Base-by-base conservation (phyloP, 2,329 filamentous ascomycete species). In the Fusarium floridanum region DNA sequence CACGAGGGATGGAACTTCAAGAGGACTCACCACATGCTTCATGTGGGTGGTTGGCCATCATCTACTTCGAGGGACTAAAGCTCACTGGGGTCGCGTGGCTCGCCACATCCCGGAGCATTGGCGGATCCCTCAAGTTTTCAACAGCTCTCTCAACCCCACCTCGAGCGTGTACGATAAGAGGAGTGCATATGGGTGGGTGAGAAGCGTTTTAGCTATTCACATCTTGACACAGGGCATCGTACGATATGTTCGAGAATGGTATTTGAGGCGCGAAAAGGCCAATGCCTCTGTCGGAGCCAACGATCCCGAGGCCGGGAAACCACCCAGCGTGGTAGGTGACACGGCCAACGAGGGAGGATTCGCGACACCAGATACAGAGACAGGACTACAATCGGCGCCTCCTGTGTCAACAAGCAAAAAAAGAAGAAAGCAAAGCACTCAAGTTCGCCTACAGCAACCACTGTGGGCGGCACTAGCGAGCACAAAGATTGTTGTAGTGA, bases 401-500 rank as follows among this genome's bases (percentile, higher is more conserved):
- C 80, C 91, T 85, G 83, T 82, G 66, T 81, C 83, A 81, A 89
- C 85, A 86, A 90, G 89, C 73, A 97, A 97, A 84, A 97, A 95
- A 85, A 93, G 94, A 85, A 91, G 93, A 84, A 96, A 97, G 85
- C 95, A 97, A 84, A 96, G 94, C 80, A 95, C 95, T 68, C 94
- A 97, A 83, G 95, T 97, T 76, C 90, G 95, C 82, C 94, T 95
- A 82, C 92, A 95, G 80, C 95, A 98, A 84, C 95, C 95, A 59
- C 90, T 98, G 75, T 98, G 95, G 95, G 95, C 95, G 74, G 95
- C 95, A 57, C 90, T 98, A 77, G 95, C 95, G 61, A 98, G 95
- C 85, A 98, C 95, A 80, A 98, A 98, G 88, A 95, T 98, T 81
- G 96, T 97, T 78, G 95, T 98, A 84, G 92, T 97, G 80, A 97